Evolutionary conservation across 371 early-diverging fungal genomes (phyloP), one percentile per base, ranked within the genome.

Genomic region (Circinella umbellata): DNA sequence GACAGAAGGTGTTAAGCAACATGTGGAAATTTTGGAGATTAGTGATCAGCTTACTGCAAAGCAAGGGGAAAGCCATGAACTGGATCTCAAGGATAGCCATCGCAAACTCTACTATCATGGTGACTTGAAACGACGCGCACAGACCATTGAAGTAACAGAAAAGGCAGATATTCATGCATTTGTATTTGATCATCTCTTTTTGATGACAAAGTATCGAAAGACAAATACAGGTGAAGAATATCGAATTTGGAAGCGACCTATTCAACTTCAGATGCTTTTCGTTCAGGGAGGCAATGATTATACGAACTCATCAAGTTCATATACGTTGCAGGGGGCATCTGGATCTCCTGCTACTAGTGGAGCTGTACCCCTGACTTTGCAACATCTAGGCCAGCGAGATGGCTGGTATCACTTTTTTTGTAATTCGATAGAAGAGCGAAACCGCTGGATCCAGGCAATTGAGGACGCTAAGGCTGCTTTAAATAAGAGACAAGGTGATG

Each of bases 181-280:
- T 77, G 83, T 97, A 38, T 94, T 98, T 71, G 98, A 98, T 73
- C 95, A 98, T 80, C 79, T 89, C 61, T 78, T 98, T 8, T 69
- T 98, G 39, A 79, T 97, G 86, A 89, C 95, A 61, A 93, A 93
- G 71, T 80, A 81, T 49, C 83, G 88, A 61, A 83, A 81, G 47
- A 76, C 78, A 11, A 77, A 80, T 27, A 82, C 80, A 39, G 90
- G 88, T 37, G 86, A 84, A 36, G 84, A 85, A 47, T 91, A 86
- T 75, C 84, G 88, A 57, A 77, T 94, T 7, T 90, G 85, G 81
- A 88, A 88, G 69, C 83, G 83, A 47, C 91, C 91, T 9, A 87
- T 92, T 37, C 91, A 89, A 17, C 67, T 91, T 60, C 88, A 89
- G 54, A 74, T 90, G 82, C 74, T 91, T 65, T 77, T 76, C 62